A percentile compares a stretch with the other conserved stretches of the same genome.
phyloP scores from a whole-genome alignment of 169 alveolate species.

The Plasmodium vinckei region DNA sequence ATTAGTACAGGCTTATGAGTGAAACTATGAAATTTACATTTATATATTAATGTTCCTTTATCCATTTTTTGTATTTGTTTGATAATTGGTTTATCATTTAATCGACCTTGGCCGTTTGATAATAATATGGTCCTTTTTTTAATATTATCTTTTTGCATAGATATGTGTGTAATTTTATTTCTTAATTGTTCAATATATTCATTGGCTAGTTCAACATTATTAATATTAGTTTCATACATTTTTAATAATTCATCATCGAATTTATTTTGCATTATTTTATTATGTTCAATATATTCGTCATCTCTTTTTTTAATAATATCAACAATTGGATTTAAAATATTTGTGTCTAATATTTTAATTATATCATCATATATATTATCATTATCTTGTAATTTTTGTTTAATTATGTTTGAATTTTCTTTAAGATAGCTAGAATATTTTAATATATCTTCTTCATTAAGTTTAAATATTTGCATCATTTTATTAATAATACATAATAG shows the following conservation, averaged over 20 bases:
- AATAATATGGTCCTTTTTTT: constrained; percentile 28
- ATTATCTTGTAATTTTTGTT: constrained; percentile 43
- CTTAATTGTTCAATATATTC: constrained; percentile 21
- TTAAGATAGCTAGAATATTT: constrained; percentile 34
- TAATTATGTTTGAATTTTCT: constrained; percentile 26
- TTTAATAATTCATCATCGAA: constrained; percentile 61
- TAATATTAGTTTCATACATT: constrained; percentile 45
- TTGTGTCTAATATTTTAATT: constrained; percentile 20
- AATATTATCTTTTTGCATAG: constrained; percentile 14
- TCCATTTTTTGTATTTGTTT: constrained; percentile 41
- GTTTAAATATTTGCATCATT: constrained; percentile 38
- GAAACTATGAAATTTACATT: constrained; percentile 53
- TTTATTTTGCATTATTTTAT: constrained; percentile 24
- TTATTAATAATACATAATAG: constrained; percentile 26
- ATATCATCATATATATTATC: constrained; percentile 51
- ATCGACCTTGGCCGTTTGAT: constrained; percentile 49
- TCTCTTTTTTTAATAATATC: constrained; percentile 35
- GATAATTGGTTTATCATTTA: constrained; percentile 45
- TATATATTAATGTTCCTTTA: constrained; percentile 21
- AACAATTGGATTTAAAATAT: constrained; percentile 16
- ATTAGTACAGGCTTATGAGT: constrained; percentile 54
- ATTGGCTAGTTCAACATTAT: constrained; percentile 68
- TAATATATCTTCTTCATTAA: constrained; percentile 38
- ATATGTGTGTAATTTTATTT: constrained; percentile 12
- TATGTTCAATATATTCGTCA: constrained; percentile 18